Percentiles rank a stretch among this genome's conserved stretches.
These are phyloP conservation scores for Fusarium illudens DNA, from an alignment of 2,329 filamentous ascomycete genomes.

Conservation along the genomic window DNA sequence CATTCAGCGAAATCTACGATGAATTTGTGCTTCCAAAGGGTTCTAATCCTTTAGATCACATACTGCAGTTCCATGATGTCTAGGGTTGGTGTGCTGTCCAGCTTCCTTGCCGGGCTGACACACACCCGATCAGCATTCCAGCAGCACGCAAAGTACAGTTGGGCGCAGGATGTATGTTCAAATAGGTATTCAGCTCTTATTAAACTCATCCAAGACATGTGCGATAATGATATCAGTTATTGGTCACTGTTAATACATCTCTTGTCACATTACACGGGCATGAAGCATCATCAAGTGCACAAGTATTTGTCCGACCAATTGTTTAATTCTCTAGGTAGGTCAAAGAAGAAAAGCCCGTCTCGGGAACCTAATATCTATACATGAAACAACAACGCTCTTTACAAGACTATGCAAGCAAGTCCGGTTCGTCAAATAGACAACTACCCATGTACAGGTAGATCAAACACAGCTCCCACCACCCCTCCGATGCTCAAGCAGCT, in stretches of 20 bases:
- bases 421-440: slow-evolving; percentile 15
- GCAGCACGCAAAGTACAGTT: neutral
- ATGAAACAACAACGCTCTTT: slow-evolving; percentile 26
- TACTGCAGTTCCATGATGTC: neutral
- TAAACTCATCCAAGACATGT: neutral
- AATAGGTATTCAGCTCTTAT: too few relatives aligned
- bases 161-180: too few relatives aligned
- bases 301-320: slow-evolving; percentile 6
- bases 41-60: neutral
- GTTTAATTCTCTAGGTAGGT: slow-evolving; percentile 10
- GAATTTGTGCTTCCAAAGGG: too few relatives aligned
- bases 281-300: neutral
- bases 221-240: neutral
- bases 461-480: neutral
- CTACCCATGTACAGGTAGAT: slow-evolving; percentile 11
- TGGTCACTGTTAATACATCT: neutral
- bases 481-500: slow-evolving; percentile 1
- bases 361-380: slow-evolving; percentile 12
- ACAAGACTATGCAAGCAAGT: slow-evolving; percentile 33
- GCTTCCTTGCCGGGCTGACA: neutral
- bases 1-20: too few relatives aligned
- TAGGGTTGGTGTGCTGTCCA: neutral
- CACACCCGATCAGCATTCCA: neutral
- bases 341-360: neutral
- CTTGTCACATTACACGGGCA: neutral